Evolutionary conservation across 106 monocot genomes (phyloP).

Genomic region (Dioscorea dumetorum): DNA sequence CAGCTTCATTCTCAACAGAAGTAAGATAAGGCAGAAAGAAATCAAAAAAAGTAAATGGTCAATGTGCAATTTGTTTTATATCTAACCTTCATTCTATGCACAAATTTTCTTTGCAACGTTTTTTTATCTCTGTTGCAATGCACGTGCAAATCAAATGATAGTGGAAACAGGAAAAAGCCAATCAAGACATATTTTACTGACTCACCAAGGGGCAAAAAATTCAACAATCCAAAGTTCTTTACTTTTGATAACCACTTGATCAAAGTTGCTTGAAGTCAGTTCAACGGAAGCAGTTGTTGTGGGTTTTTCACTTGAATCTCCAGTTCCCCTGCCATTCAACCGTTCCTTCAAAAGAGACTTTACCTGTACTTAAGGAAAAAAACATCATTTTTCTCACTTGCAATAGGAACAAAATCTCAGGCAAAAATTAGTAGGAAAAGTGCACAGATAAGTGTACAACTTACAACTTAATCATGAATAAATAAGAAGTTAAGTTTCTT

Average conservation of each 20-base stretch:
- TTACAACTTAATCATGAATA: neutral
- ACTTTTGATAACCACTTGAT: conserved; percentile 75
- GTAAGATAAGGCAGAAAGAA: no score
- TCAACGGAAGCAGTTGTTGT: conserved; percentile 76
- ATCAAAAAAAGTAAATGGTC: no score
- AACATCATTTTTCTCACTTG: neutral
- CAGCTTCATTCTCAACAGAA: no score
- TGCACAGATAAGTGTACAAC: neutral
- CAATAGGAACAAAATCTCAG: neutral
- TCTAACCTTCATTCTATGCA: no score
- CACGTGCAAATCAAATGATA: no score
- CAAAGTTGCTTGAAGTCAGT: conserved; percentile 79
- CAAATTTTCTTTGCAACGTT: no score
- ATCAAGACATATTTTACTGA: neutral
- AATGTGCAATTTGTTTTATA: no score
- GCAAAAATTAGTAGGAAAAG: neutral
- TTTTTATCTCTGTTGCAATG: no score
- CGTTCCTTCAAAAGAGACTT: conserved; percentile 89
- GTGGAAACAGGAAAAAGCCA: no score
- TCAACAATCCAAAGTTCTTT: conserved; percentile 96
- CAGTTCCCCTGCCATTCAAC: conserved; percentile 58
- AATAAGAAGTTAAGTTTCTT: no score
- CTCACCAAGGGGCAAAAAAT: conserved; percentile 98
- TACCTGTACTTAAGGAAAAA: conserved; percentile 32
- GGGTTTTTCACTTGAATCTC: conserved; percentile 58